phyloP scores from a whole-genome alignment of 2,329 filamentous ascomycete species.

The Hypoxylon sp. region DNA sequence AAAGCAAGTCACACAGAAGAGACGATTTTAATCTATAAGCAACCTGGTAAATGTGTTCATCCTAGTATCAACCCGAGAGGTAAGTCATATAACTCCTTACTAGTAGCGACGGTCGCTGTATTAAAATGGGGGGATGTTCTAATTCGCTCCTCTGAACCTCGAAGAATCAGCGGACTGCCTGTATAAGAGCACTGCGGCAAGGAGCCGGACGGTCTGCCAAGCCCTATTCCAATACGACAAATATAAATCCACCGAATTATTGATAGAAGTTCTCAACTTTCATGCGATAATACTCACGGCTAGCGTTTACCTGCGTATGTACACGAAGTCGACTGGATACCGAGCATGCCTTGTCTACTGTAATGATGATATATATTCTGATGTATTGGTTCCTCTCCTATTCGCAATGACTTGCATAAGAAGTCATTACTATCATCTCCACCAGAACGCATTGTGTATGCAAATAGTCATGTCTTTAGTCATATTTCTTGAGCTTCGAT shows the following conservation, averaged over 20 bases:
- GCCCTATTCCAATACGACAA: background rate
- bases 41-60: background rate
- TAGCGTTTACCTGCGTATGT: background rate
- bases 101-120: background rate
- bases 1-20: background rate
- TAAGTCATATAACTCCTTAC: background rate
- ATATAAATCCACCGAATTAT: background rate
- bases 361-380: background rate
- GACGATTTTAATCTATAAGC: background rate
- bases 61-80: background rate
- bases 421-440: background rate
- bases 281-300: background rate
- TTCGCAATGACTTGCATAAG: background rate
- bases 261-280: background rate
- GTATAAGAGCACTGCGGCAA: background rate
- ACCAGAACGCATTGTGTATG: background rate
- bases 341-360: background rate
- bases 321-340: background rate
- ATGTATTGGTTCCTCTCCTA: background rate
- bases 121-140: background rate
- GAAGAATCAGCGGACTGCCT: background rate
- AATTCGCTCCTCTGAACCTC: too few species aligned
- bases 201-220: background rate
- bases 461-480: background rate
- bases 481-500: background rate